phyloP scores from a whole-genome alignment of 768 basidiomycete genomes.

The Psilocybe subaeruginosa region DNA sequence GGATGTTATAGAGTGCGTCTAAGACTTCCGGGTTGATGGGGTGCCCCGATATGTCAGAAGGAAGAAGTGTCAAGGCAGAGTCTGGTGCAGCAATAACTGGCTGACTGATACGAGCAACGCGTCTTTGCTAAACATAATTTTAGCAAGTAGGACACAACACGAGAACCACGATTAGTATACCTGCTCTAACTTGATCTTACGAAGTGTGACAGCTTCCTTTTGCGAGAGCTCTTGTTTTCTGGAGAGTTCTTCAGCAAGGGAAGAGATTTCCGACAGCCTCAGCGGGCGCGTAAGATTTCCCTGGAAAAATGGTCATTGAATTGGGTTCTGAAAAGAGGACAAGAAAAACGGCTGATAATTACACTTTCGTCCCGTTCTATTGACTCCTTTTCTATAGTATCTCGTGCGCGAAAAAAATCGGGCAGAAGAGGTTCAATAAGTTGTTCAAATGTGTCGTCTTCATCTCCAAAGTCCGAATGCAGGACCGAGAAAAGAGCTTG shows the following conservation, averaged over 20 bases:
- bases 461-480: constrained; percentile 6
- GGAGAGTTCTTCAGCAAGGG: background rate
- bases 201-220: constrained; percentile 9
- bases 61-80: constrained; percentile 37
- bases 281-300: constrained; percentile 14
- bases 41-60: constrained; percentile 23
- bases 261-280: constrained; percentile 15
- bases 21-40: constrained; percentile 39
- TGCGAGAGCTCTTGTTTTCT: background rate
- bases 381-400: constrained; percentile 18
- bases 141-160: background rate
- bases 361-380: constrained; percentile 30
- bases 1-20: constrained; percentile 56
- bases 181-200: constrained; percentile 50
- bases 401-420: constrained; percentile 29
- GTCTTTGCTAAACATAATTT: constrained; percentile 29
- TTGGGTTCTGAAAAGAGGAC: background rate
- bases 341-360: background rate
- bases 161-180: constrained; percentile 26
- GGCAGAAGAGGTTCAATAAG: constrained; percentile 32
- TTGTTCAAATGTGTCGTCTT: constrained; percentile 30
- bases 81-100: constrained; percentile 22
- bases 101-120: constrained; percentile 27
- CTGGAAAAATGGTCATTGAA: background rate
- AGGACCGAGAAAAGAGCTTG: constrained; percentile 13